phyloP scores from a whole-genome alignment of 768 basidiomycete genomes.

The Royoungia palumana region DNA sequence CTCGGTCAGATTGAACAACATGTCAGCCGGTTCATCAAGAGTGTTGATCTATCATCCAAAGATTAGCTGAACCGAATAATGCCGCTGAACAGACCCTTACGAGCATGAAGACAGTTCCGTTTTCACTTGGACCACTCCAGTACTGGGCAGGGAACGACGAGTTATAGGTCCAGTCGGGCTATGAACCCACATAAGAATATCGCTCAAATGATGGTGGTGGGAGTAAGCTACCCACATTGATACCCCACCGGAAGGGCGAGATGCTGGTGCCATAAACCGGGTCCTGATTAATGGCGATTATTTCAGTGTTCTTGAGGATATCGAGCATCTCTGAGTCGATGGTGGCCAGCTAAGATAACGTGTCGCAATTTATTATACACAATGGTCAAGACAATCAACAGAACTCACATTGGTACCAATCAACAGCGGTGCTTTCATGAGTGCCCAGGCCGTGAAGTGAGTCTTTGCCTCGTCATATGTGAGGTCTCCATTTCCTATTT shows the following conservation, averaged over 20 bases:
- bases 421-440: conserved; percentile 63
- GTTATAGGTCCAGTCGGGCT: conserved; percentile 37
- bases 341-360: conserved; percentile 48
- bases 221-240: conserved; percentile 44
- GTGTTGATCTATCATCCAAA: conserved; percentile 48
- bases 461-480: conserved; percentile 62
- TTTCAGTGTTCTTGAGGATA: conserved; percentile 59
- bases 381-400: background rate
- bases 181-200: background rate
- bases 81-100: conserved; percentile 31
- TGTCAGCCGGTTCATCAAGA: conserved; percentile 47
- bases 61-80: background rate
- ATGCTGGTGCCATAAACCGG: conserved; percentile 57
- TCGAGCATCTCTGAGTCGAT: conserved; percentile 48
- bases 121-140: conserved; percentile 62
- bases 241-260: conserved; percentile 66
- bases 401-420: conserved; percentile 55
- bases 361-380: background rate
- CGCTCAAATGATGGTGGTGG: background rate
- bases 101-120: conserved; percentile 66
- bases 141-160: conserved; percentile 57
- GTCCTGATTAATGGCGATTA: conserved; percentile 67
- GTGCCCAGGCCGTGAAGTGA: conserved; percentile 69
- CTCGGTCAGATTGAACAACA: conserved; percentile 62
- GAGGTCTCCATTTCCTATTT: conserved; percentile 61